These are phyloP conservation scores for Paraphaeosphaeria sporulosa DNA, from an alignment of 2,329 filamentous ascomycete species.

Conservation along the genomic window DNA sequence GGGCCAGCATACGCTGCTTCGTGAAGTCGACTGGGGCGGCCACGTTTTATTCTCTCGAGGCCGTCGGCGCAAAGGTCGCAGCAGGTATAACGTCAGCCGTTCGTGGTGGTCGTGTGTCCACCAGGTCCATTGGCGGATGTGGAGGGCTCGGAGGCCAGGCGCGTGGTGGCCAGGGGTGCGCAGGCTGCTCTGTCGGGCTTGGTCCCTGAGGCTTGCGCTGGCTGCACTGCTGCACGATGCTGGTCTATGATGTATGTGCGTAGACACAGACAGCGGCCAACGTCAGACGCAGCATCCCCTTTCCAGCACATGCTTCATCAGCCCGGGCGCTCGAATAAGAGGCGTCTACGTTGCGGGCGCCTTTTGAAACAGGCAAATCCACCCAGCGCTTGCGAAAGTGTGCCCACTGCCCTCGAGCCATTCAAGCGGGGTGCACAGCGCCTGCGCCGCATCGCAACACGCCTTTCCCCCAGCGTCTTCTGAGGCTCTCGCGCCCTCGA, in stretches of 20 bases:
- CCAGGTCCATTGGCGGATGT: conserved; percentile 20
- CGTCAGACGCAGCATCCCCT: conserved; percentile 21
- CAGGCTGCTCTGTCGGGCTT: neutral
- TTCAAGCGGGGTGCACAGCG: conserved; percentile 21
- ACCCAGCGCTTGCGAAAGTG: conserved; percentile 41
- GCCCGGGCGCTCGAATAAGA: conserved; percentile 34
- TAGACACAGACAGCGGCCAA: conserved; percentile 6
- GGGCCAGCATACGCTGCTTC: neutral
- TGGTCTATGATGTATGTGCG: conserved; percentile 24
- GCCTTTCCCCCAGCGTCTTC: neutral
- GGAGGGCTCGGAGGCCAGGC: conserved; percentile 23
- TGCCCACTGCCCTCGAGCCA: conserved; percentile 21
- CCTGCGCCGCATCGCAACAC: conserved; percentile 24
- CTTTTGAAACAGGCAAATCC: conserved; percentile 40
- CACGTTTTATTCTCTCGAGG: conserved; percentile 15
- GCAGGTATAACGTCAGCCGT: conserved; percentile 40
- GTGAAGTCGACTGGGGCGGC: neutral
- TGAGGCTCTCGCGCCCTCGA: conserved; percentile 8
- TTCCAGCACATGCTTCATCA: conserved; percentile 20
- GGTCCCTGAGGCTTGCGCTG: conserved; percentile 17
- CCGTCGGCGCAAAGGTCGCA: conserved; percentile 2
- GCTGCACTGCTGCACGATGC: conserved; percentile 26
- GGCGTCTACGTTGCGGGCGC: conserved; percentile 31
- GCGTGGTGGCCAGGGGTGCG: conserved; percentile 33
- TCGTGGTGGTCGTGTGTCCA: conserved; percentile 1